Evolutionary conservation across 1,284 basidiomycete species (phyloP), one percentile per base, ranked within the genome.

Genomic region (Cutaneotrichosporon spelunceum): DNA sequence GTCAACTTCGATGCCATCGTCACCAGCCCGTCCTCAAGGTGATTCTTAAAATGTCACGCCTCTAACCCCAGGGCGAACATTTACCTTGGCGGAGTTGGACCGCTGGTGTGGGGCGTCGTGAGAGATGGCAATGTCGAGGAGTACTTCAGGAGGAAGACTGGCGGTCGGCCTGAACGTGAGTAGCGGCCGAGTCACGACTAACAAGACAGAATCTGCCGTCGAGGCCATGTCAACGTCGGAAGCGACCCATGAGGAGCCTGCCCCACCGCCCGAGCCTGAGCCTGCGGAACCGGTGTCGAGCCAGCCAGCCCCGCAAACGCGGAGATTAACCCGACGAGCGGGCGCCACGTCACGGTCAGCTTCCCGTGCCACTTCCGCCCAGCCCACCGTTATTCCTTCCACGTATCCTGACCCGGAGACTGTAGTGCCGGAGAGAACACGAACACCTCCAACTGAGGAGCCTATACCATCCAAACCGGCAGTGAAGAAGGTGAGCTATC

Each of bases 21-120:
- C 9, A 57, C 44, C 0, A 49, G 29, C 0, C 56, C 71, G 7
- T 72, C 68, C 60, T 56, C 60, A 3, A 49, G 36, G 75, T 74
- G 42, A 62, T 70, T 60, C 8, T 2, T 14, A 19, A 14, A n/a
- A 6, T 2, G 29, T n/a, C 1, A 11, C n/a, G 2, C 49, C 4
- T 47, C 60, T 60, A 14, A 63, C 60, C 24, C n/a, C 44, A 73
- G 70, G 39, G 27, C 62, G 0, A 68, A 69, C 3, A 47, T 74
- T 11, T 36, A 24, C 27, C 19, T 64, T 16, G 56, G 65, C 14
- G 56, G 56, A 8, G 56, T 63, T 10, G 75, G 73, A 11, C 50
- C 34, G 4, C 59, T 75, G n/a, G 42, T 68, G 5, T 77, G 75
- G 75, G 66, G 66, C 5, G 64, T 72, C 0, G 66, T 73, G 2